Evolutionary conservation across 345 rosid species (phyloP).

Genomic region (Camelina hispida): DNA sequence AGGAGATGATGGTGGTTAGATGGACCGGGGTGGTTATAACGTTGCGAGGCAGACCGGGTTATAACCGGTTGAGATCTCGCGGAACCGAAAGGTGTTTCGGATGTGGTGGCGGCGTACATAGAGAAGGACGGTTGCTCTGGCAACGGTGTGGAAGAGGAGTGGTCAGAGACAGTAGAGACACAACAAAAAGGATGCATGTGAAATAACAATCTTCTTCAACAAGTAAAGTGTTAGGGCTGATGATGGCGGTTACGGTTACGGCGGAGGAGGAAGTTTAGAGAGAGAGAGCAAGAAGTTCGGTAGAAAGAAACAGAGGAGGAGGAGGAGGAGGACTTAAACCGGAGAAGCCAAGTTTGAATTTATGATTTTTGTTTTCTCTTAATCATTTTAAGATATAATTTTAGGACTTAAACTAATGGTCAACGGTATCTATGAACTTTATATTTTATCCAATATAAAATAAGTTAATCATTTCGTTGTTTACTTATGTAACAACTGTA

Average conservation of each 20-base stretch:
- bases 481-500: conserved; percentile 4
- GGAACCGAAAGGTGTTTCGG: conserved; percentile 32
- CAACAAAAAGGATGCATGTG: conserved; percentile 70
- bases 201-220: background rate
- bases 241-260: conserved; percentile 19
- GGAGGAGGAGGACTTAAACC: conserved; percentile 12
- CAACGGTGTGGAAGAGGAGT: conserved; percentile 43
- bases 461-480: background rate
- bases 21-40: conserved; percentile 6
- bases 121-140: conserved; percentile 32
- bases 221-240: background rate
- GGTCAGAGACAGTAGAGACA: conserved; percentile 47
- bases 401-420: conserved; percentile 2
- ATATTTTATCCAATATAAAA: background rate
- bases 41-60: conserved; percentile 43
- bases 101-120: conserved; percentile 26
- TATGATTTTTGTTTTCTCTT: background rate
- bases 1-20: conserved; percentile 19
- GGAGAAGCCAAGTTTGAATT: conserved; percentile 17
- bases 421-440: conserved; percentile 7
- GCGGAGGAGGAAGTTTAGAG: background rate
- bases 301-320: conserved; percentile 20
- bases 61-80: conserved; percentile 34
- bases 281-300: conserved; percentile 1
- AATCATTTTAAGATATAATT: too few species aligned